These are phyloP conservation scores for Eucalyptus lansdowneana DNA, from an alignment of 345 rosid genomes.

Conservation along the genomic window DNA sequence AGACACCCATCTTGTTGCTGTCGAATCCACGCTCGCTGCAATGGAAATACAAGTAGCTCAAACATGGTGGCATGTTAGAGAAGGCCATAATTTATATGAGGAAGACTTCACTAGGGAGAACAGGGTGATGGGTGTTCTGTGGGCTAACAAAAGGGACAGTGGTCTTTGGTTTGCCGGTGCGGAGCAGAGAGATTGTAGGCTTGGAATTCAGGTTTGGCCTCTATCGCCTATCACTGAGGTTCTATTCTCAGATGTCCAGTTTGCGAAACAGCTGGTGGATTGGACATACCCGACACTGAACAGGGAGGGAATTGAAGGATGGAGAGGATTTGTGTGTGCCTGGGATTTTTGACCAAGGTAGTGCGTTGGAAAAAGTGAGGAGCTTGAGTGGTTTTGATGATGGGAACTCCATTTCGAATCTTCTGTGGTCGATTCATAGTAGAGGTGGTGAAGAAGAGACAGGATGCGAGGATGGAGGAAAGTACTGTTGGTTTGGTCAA, in stretches of 20 bases:
- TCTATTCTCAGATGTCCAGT: background rate
- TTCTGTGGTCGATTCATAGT: background rate
- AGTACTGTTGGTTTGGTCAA: constrained; percentile 22
- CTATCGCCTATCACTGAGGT: background rate
- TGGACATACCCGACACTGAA: background rate
- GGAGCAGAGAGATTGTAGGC: background rate
- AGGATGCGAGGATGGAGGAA: too few species aligned
- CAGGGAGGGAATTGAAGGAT: background rate
- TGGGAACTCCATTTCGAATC: background rate
- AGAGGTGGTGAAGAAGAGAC: background rate
- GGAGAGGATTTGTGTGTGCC: background rate
- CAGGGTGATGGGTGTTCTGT: constrained; percentile 63
- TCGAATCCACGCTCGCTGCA: too few species aligned
- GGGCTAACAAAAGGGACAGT: constrained; percentile 86
- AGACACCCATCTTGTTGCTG: too few species aligned
- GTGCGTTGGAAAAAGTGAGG: background rate
- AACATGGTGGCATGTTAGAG: constrained; percentile 87
- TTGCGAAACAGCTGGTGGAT: background rate
- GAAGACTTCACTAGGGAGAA: constrained; percentile 61
- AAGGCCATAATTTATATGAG: constrained; percentile 34
- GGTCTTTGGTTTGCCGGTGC: background rate
- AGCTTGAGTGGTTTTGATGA: constrained; percentile 22
- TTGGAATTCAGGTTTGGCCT: background rate
- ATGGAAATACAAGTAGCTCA: constrained; percentile 83
- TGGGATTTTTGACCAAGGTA: background rate